Base-by-base conservation (phyloP, 352 stramenopile species). In the Peronospora tabacina region DNA sequence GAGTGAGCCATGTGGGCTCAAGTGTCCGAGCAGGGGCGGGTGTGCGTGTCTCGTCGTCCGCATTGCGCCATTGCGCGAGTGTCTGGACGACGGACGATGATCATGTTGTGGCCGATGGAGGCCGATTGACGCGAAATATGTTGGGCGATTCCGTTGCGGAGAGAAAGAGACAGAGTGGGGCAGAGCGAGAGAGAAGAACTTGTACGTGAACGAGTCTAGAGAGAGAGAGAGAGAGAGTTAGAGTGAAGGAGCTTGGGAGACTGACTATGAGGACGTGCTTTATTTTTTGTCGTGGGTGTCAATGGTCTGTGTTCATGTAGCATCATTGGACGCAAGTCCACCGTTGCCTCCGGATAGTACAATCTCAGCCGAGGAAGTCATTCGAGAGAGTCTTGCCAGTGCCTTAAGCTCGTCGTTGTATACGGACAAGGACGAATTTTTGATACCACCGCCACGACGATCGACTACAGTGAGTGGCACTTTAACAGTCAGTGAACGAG, bases 281-380 rank as follows among this genome's bases (percentile, higher is more conserved):
- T 22, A 12, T 45, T 41, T 34, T 50, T 42, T 3, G 42, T 50
- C 12, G 40, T 42, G 51, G 32, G 43, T 38, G 6, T 61, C 16
- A 5, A n/a, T 55, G 19, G 44, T n/a, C 7, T 33, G 19, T 19
- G 3, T 33, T 40, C 13, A 36, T 35, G 2, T 37, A 84, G 75
- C 75, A 3, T 67, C 69, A 7, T 66, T 85, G 46, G 72, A 82
- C 47, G 56, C 76, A 12, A 85, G 76, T 49, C 75, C 75, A 9
- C 77, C 76, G 40, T 60, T 94, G 29, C 82, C 82, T 5, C 72
- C 76, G 2, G 80, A 91, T 52, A 87, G 75, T 20, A 94, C 69
- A 15, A 89, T 94, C 51, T 89, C 78, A 10, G 80, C 82, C 2
- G 80, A 94, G 55, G 82, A 94, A 56, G 80, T 94, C 44, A 90